phyloP scores from a whole-genome alignment of 2,329 filamentous ascomycete genomes.

The Dryadomyces quercivorus region DNA sequence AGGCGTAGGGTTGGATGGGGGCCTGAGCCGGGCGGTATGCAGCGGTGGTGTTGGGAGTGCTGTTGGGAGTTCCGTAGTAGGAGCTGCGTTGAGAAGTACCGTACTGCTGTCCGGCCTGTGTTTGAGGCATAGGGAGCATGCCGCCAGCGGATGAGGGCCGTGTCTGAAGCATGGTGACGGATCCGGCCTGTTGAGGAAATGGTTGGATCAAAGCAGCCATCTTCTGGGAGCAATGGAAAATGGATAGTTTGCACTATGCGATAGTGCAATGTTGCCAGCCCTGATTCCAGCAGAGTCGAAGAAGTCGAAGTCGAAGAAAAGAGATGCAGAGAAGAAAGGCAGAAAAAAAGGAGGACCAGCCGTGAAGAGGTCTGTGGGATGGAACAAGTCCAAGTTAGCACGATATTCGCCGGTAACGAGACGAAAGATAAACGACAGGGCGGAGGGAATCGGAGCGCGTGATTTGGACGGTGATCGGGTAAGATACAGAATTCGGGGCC shows the following conservation, averaged over 20 bases:
- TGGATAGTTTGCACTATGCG: neutral
- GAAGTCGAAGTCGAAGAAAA: neutral
- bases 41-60: slow-evolving; percentile 23
- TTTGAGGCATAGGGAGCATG: slow-evolving; percentile 38
- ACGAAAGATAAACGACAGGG: neutral
- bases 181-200: slow-evolving; percentile 62
- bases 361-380: neutral
- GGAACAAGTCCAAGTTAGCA: neutral
- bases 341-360: neutral
- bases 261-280: neutral
- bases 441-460: neutral
- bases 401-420: neutral
- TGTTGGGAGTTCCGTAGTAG: slow-evolving; percentile 38
- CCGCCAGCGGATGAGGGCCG: slow-evolving; percentile 53
- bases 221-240: slow-evolving; percentile 22
- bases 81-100: slow-evolving; percentile 29
- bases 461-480: neutral
- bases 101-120: slow-evolving; percentile 39
- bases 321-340: neutral
- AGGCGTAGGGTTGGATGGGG: slow-evolving; percentile 65
- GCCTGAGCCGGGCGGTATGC: slow-evolving; percentile 43
- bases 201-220: slow-evolving; percentile 83
- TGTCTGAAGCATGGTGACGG: slow-evolving; percentile 64
- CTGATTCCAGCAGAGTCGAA: neutral
- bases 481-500: neutral